Conservation (phyloP, 192 early-diverging fungal species). For the Coemansia sp. region DNA sequence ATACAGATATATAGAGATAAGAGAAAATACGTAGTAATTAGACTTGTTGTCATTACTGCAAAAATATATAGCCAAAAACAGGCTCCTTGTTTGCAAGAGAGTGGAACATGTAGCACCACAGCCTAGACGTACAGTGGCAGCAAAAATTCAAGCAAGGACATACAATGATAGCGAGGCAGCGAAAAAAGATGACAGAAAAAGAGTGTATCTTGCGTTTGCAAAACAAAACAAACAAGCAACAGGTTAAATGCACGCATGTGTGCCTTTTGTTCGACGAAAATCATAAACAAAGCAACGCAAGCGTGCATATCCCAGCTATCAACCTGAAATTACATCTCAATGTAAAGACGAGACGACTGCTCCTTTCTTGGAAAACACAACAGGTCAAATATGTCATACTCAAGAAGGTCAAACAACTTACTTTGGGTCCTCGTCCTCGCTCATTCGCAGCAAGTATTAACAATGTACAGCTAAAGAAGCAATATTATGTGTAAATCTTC, state of each 20-base stretch:
- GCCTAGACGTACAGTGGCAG: neutral
- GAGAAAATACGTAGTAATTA: neutral
- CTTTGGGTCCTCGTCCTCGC: slow-evolving; percentile 1
- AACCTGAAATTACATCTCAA: neutral
- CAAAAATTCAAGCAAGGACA: neutral
- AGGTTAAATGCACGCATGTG: neutral
- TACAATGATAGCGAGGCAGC: neutral
- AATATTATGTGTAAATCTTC: neutral
- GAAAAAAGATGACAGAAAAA: neutral
- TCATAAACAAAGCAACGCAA: neutral
- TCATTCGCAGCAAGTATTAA: neutral
- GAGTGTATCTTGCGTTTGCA: neutral
- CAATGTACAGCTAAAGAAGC: neutral
- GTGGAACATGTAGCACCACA: neutral
- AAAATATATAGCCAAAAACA: neutral
- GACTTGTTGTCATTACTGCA: neutral
- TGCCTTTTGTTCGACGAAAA: neutral
- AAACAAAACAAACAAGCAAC: neutral
- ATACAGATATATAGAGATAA: neutral
- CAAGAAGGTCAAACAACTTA: neutral
- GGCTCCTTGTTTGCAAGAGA: neutral
- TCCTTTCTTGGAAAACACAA: neutral
- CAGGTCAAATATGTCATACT: neutral
- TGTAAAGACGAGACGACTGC: neutral
- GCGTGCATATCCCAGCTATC: neutral